Evolutionary conservation across 495 filamentous ascomycete species (phyloP), one percentile per base, ranked within the genome.

Genomic region (Amniculicola lignicola): DNA sequence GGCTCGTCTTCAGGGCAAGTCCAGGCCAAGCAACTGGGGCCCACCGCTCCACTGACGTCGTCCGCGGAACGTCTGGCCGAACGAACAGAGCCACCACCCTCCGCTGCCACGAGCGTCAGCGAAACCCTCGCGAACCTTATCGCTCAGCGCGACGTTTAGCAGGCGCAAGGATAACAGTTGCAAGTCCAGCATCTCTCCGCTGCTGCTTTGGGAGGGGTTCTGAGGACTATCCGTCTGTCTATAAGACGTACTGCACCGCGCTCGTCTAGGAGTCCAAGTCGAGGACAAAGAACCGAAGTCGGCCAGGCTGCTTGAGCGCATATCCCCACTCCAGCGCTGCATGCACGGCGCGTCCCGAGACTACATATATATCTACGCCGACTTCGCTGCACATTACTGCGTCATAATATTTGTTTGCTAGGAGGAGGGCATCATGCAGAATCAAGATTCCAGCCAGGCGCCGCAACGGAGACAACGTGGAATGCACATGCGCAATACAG

Each of bases 211-310:
- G 29, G 29, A 7, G 29, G 29, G n/a, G 29, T n/a, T 7, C 29
- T 35, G 29, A 35, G 7, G 29, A 35, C n/a, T n/a, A n/a, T n/a
- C n/a, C n/a, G n/a, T n/a, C n/a, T n/a, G n/a, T n/a, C n/a, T n/a
- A n/a, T n/a, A n/a, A n/a, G n/a, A n/a, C n/a, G n/a, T n/a, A n/a
- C n/a, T n/a, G n/a, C n/a, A n/a, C n/a, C n/a, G n/a, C n/a, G n/a
- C n/a, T n/a, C 12, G 14, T 21, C 38, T 36, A 23, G 38, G 22
- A 21, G n/a, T 24, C 10, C 12, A 15, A 24, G 3, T 11, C 9
- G 16, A 29, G 33, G 29, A 59, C 55, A 51, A 52, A 59, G 48
- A 45, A 59, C 28, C 46, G 27, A 59, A n/a, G 40, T 46, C 46
- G 48, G 46, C 44, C 51, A 4, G 11, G 6, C 47, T 47, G 52